Evolutionary conservation across 768 basidiomycete genomes (phyloP).

Genomic region (Tylopilus intermedius): DNA sequence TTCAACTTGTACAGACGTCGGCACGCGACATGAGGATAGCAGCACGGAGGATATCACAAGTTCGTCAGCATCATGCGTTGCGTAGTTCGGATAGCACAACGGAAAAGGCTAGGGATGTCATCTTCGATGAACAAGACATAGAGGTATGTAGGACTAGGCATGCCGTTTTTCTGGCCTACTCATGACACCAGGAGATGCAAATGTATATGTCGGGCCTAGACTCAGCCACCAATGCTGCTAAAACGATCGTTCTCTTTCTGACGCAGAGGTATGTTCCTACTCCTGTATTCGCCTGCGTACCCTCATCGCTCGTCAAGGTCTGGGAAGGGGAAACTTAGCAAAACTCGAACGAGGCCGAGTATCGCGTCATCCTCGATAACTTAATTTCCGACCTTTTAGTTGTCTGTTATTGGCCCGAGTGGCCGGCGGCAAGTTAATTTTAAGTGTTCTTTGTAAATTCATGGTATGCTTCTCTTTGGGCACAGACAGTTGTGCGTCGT

Average conservation of each 20-base stretch:
- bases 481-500: not conserved
- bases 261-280: slow-evolving; percentile 49
- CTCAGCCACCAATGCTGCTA: slow-evolving; percentile 78
- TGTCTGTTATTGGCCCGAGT: slow-evolving; percentile 93
- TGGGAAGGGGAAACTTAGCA: slow-evolving; percentile 81
- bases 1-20: slow-evolving; percentile 96
- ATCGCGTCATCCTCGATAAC: slow-evolving; percentile 88
- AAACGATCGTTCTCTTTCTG: slow-evolving; percentile 75
- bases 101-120: slow-evolving; percentile 47
- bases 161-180: not conserved
- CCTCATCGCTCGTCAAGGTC: slow-evolving; percentile 42
- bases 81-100: slow-evolving; percentile 55
- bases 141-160: slow-evolving; percentile 39
- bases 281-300: not conserved
- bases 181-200: slow-evolving; percentile 52
- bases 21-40: slow-evolving; percentile 80
- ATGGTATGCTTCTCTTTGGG: slow-evolving; percentile 53
- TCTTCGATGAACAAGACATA: slow-evolving; percentile 63
- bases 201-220: slow-evolving; percentile 71
- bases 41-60: slow-evolving; percentile 56
- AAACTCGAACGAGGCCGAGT: slow-evolving; percentile 94
- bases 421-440: slow-evolving; percentile 87
- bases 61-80: slow-evolving; percentile 58
- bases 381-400: slow-evolving; percentile 81
- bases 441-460: slow-evolving; percentile 75